Base-by-base conservation (phyloP, 1,284 basidiomycete genomes). In the Xerocomus nothofagi region DNA sequence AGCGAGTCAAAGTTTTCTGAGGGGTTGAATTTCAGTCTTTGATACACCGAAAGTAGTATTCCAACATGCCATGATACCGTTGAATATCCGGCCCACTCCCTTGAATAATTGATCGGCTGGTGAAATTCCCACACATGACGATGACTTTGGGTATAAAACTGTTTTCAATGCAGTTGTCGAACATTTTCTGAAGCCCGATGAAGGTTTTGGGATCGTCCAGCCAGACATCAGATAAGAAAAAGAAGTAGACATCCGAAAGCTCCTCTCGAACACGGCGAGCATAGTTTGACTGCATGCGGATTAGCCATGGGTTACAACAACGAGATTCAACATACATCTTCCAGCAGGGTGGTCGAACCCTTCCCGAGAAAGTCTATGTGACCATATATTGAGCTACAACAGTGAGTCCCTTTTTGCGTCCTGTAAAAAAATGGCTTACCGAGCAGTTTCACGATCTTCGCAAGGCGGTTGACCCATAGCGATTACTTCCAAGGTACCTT, bases 381-480 rank as follows among this genome's bases (percentile, higher is more conserved):
- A 0, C 93, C 95, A 63, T 91, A 94, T 57, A 97, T 84, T 31
- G 88, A 92, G 57, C 88, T 93, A 44, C 21, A 38, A 7, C 31
- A 26, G 44, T 57, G 41, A 61, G 30, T 41, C 31, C 10, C 6
- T 21, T 41, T 36, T 15, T 17, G 5, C 21, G n/a, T 27, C 18
- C 27, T 11, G 39, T 30, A 39, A 14, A 32, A 29, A 40, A 36
- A 8, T 6, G 14, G 60, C 79, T 57, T 62, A 91, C 89, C 91
- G 79, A 23, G 93, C 85, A 2, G 82, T 81, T 52, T 86, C 84
- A 44, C 95, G 77, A 61, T 86, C 81, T 70, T 98, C 94, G 62
- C 93, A 95, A 20, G 97, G 97, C 2, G 97, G 97, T 70, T 99
- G 96, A 1, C 97, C 96, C 57, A 99, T 89, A 8, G 95, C 97